phyloP scores from a whole-genome alignment of 2,329 filamentous ascomycete genomes.

The Cercospora janseana region DNA sequence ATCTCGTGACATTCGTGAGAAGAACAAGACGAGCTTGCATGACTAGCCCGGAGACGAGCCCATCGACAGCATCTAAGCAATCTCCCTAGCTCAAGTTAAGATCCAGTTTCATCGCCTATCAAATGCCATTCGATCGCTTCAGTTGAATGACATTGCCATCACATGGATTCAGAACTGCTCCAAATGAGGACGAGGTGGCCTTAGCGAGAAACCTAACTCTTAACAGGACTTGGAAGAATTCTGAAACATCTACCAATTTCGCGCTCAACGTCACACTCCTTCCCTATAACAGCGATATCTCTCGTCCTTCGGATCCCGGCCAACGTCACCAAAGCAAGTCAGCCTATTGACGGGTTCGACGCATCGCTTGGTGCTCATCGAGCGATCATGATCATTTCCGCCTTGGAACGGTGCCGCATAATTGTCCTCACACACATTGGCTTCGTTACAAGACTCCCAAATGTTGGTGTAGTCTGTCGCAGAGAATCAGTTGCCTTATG shows the following conservation, averaged over 20 bases:
- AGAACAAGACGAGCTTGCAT: background rate
- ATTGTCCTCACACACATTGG: background rate
- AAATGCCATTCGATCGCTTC: no score
- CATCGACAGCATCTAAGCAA: background rate
- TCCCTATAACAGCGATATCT: background rate
- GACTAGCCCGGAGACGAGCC: background rate
- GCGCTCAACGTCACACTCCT: background rate
- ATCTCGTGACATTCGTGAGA: slow-evolving; percentile 21
- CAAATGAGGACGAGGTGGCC: no score
- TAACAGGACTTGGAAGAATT: no score
- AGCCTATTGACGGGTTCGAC: background rate
- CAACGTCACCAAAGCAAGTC: background rate
- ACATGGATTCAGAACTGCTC: no score
- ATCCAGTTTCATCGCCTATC: background rate
- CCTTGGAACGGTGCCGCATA: background rate
- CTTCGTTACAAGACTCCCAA: background rate
- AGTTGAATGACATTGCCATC: no score
- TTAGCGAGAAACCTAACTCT: no score
- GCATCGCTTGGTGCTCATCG: background rate
- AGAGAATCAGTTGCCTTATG: background rate
- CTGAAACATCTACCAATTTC: no score
- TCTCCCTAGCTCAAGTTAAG: background rate
- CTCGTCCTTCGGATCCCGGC: background rate
- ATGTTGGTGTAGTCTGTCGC: background rate
- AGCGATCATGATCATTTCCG: background rate